A percentile compares a stretch with the other conserved stretches of the same genome.
These are phyloP conservation scores for Psidium friedrichsthalianum DNA, from an alignment of 345 rosid species.

Conservation along the genomic window DNA sequence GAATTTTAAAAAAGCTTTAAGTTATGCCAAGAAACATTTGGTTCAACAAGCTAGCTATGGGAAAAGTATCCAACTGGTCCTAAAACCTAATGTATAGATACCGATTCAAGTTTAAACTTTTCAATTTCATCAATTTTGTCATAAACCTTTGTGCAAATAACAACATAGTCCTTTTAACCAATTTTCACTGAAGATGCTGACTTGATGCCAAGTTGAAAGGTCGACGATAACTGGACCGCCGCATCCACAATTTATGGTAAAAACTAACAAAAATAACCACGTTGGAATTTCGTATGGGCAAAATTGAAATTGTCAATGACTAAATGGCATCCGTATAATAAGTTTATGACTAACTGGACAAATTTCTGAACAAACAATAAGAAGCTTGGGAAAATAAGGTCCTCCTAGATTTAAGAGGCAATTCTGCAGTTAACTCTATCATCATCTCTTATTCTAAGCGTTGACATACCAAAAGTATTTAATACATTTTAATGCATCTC, in stretches of 20 bases:
- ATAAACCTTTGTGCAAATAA: too few relatives aligned
- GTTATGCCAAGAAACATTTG: not conserved
- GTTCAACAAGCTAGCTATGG: not conserved
- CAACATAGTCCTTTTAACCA: too few relatives aligned
- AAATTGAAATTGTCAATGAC: not conserved
- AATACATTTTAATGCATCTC: not conserved
- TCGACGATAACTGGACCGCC: too few relatives aligned
- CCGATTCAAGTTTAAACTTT: too few relatives aligned
- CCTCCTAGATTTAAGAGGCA: not conserved
- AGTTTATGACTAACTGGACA: not conserved
- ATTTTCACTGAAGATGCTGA: too few relatives aligned
- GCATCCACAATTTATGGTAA: fast-evolving
- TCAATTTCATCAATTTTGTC: not conserved
- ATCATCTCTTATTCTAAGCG: not conserved
- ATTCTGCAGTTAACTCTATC: not conserved
- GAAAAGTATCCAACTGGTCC: not conserved
- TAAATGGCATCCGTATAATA: fast-evolving
- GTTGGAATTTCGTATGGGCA: not conserved
- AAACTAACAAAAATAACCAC: not conserved
- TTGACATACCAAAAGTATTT: not conserved
- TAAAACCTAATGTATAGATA: not conserved
- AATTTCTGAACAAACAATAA: not conserved
- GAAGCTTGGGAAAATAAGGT: not conserved
- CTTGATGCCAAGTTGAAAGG: too few relatives aligned
- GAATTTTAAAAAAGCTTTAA: not conserved